Conservation (phyloP, 352 stramenopile genomes). For the Globisporangium paddicum region DNA sequence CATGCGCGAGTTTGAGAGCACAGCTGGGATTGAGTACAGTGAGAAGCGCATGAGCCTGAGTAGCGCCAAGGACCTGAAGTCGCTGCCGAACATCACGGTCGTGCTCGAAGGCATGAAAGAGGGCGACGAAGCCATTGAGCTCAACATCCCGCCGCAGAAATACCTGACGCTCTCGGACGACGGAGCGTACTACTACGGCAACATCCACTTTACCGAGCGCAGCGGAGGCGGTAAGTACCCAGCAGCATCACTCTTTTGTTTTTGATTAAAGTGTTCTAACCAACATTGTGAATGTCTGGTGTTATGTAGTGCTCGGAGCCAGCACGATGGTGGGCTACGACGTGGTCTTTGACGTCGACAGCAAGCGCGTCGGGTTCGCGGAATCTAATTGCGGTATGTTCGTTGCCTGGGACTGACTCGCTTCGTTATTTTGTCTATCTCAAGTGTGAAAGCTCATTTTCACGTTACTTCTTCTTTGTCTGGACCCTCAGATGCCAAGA, state of each 20-base stretch:
- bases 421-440: background rate
- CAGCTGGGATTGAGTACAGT: conserved; percentile 48
- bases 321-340: conserved; percentile 80
- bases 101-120: conserved; percentile 47
- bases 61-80: conserved; percentile 25
- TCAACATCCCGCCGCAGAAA: conserved; percentile 56
- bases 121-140: conserved; percentile 44
- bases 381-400: conserved; percentile 59
- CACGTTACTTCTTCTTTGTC: no score
- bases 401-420: background rate
- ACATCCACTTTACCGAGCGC: conserved; percentile 80
- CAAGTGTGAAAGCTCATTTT: background rate
- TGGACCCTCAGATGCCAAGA: background rate
- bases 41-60: conserved; percentile 51
- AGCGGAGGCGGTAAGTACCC: conserved; percentile 54
- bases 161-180: conserved; percentile 59
- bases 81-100: conserved; percentile 63
- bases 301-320: conserved; percentile 67
- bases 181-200: conserved; percentile 52
- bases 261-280: background rate
- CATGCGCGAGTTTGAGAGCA: conserved; percentile 36
- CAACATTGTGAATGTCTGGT: conserved; percentile 1
- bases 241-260: background rate
- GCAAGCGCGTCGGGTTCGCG: conserved; percentile 74
- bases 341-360: conserved; percentile 82